These are phyloP conservation scores for Mycena rosella DNA, from an alignment of 768 basidiomycete genomes.

Conservation along the genomic window DNA sequence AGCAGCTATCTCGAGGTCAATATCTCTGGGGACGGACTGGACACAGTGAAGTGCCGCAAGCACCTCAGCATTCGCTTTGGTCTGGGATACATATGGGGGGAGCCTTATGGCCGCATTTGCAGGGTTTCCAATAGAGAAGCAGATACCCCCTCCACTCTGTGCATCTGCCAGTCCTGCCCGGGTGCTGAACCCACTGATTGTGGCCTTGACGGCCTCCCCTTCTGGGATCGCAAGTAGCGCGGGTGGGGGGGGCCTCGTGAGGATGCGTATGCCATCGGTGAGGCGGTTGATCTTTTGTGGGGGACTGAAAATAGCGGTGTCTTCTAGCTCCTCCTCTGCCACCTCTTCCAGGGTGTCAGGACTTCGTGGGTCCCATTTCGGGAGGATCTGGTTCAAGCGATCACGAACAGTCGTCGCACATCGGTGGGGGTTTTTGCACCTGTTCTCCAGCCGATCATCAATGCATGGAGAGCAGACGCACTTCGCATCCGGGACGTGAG, in stretches of 20 bases:
- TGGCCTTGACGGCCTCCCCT: neutral
- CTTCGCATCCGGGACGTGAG: neutral
- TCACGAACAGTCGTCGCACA: neutral
- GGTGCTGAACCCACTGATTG: neutral
- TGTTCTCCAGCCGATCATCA: neutral
- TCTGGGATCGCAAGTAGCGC: neutral
- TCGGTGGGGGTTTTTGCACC: conserved; percentile 17
- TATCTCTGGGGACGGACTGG: neutral
- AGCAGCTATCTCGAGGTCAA: neutral
- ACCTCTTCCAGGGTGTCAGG: neutral
- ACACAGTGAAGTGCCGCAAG: neutral
- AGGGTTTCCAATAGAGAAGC: neutral
- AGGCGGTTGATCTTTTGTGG: neutral
- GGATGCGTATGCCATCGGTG: conserved; percentile 2
- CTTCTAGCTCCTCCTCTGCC: neutral
- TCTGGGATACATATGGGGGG: neutral
- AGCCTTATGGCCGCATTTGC: neutral
- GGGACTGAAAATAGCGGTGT: neutral
- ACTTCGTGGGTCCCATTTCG: conserved; percentile 4
- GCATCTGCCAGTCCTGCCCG: neutral
- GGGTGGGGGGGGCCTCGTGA: neutral
- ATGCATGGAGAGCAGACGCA: conserved; percentile 2
- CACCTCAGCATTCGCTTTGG: neutral
- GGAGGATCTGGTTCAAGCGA: neutral
- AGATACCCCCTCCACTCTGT: neutral